Evolutionary conservation across 2,329 filamentous ascomycete species (phyloP).

Genomic region (Coniochaeta ligniaria): DNA sequence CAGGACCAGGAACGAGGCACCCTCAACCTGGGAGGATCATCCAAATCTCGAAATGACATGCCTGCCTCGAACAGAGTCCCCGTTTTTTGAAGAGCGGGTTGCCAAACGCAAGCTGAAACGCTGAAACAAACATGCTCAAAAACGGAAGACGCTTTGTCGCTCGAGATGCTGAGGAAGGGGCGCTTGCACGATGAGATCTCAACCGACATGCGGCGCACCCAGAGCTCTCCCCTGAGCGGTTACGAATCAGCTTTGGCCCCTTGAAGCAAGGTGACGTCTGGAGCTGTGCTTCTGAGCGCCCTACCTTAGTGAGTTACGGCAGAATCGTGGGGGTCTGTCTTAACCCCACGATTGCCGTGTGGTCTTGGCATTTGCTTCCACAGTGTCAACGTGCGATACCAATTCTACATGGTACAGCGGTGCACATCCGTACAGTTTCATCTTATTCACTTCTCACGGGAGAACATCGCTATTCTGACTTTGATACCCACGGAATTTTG

Average conservation of each 20-base stretch:
- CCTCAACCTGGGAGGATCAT: neutral
- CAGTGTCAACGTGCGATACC: neutral
- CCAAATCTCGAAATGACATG: neutral
- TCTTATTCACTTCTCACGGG: neutral
- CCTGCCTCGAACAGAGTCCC: neutral
- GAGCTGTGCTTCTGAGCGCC: neutral
- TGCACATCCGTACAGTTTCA: neutral
- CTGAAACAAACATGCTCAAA: neutral
- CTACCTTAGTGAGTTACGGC: neutral
- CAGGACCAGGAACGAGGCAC: neutral
- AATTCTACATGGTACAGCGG: neutral
- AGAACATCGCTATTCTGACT: neutral
- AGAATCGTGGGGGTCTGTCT: neutral
- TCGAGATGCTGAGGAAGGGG: neutral
- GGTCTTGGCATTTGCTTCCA: neutral
- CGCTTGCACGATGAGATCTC: conserved; percentile 1
- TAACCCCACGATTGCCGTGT: neutral
- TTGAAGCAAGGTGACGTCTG: conserved; percentile 1
- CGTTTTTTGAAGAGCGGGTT: neutral
- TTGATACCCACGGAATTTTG: neutral
- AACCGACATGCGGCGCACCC: neutral
- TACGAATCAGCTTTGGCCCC: neutral
- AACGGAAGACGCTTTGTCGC: neutral
- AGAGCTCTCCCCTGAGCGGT: neutral
- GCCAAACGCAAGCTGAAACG: neutral